phyloP scores from a whole-genome alignment of 163 green algal species.

The Scenedesmus sp. region DNA sequence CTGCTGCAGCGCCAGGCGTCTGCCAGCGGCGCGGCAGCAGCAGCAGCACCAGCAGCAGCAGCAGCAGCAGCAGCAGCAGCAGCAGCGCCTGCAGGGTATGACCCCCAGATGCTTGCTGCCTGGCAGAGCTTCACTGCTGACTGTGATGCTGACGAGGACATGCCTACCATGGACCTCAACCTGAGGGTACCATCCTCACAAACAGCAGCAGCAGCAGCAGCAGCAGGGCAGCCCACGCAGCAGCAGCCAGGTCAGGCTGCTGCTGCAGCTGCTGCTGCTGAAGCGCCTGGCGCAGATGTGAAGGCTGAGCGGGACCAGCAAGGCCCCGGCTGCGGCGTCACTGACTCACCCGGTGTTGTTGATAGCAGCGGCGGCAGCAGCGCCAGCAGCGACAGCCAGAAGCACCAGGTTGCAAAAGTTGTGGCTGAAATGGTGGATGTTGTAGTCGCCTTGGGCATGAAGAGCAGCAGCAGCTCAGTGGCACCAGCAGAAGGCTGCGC shows the following conservation, averaged over 20 bases:
- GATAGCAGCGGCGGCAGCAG: constrained; percentile 15
- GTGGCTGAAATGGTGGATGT: constrained; percentile 24
- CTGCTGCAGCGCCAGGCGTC: neutral
- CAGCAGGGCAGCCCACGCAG: neutral
- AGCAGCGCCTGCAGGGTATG: neutral
- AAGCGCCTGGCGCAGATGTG: neutral
- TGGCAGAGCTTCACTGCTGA: constrained; percentile 48
- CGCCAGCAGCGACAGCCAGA: neutral
- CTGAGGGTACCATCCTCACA: neutral
- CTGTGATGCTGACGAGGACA: no score
- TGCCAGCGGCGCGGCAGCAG: neutral
- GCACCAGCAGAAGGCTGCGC: neutral
- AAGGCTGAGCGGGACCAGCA: neutral
- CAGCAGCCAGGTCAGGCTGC: neutral
- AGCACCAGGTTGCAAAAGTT: constrained; percentile 26
- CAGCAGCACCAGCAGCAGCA: neutral
- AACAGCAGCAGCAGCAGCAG: neutral
- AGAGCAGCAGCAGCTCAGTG: neutral
- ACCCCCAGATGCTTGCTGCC: constrained; percentile 25
- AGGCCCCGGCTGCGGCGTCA: neutral
- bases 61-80: neutral
- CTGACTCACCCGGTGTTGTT: constrained; percentile 11
- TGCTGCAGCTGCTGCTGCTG: neutral
- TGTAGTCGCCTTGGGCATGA: neutral
- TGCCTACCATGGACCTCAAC: neutral